These are phyloP conservation scores for Solanum sejunctum DNA, from an alignment of 257 asterid species.

Conservation along the genomic window DNA sequence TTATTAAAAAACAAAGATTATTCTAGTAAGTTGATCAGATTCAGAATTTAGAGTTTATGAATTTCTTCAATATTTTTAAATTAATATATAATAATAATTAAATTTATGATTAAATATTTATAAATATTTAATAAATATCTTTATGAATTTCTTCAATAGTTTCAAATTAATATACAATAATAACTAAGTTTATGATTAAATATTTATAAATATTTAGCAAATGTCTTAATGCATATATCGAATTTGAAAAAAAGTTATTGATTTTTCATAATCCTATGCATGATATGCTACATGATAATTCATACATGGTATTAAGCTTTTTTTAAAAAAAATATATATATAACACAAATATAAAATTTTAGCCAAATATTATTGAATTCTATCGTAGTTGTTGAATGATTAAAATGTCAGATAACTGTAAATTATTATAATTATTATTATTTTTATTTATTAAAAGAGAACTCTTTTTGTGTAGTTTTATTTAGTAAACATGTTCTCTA, in stretches of 20 bases:
- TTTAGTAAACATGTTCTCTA: not conserved
- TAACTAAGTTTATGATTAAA: not conserved
- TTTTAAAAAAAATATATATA: not conserved
- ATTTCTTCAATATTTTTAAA: not conserved
- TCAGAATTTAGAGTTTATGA: not conserved
- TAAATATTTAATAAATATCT: not conserved
- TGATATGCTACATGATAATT: not conserved
- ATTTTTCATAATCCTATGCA: not conserved
- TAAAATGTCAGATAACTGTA: not conserved
- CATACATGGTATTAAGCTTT: not conserved
- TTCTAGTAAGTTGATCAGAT: not conserved
- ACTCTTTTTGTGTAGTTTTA: not conserved
- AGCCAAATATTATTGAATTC: not conserved
- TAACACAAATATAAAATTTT: not conserved
- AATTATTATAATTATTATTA: too few relatives aligned
- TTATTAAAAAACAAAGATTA: not conserved
- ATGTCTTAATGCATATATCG: not conserved
- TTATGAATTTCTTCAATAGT: not conserved
- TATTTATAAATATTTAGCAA: too few relatives aligned
- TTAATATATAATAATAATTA: not conserved
- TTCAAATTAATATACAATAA: not conserved
- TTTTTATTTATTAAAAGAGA: not conserved
- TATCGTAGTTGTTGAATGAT: not conserved
- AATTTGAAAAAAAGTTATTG: not conserved
- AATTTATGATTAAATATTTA: not conserved